Base-by-base conservation (phyloP, 371 early-diverging fungal species). In the Actinomucor elegans region DNA sequence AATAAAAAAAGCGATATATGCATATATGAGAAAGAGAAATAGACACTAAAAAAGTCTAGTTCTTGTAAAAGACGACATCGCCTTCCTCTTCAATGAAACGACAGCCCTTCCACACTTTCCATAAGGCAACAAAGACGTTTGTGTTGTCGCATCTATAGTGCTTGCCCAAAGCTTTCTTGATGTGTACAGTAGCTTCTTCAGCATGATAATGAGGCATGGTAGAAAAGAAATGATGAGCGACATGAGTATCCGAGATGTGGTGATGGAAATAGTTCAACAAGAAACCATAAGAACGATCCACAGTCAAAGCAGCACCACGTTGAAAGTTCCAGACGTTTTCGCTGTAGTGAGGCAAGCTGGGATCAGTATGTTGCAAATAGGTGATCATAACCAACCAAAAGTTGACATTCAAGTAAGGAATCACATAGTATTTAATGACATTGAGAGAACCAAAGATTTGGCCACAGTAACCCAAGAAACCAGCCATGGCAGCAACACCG, bases 151-250 rank as follows among this genome's bases (percentile, higher is more conserved):
- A 77, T 17, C 79, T 51, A 66, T 90, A 86, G 63, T 90, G 88
- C 69, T 87, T 79, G 26, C 93, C 93, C 28, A 94, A 73, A 34
- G 81, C 74, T 67, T 84, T 78, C 75, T 87, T 85, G 46, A 93
- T 62, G 51, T 85, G 85, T 33, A 57, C 53, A 28, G 94, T 94
- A 6, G 94, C 95, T 71, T 91, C 90, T 51, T 81, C 69, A 9
- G 93, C 90, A 53, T 94, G 80, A 78, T 94, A 94, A 76, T 90
- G 90, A 18, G 95, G 95, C 92, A 94, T 93, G 26, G 81, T 85
- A 20, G 90, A 89, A 75, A 93, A 94, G 60, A 92, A 67, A 61
- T 94, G 94, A 64, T 94, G 95, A 17, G 87, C 91, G 32, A 94
- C 91, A 58, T 92, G 92, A 12, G 91, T 87, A 61, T 92, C 91